Evolutionary conservation across 2,329 filamentous ascomycete genomes (phyloP), one percentile per base, ranked within the genome.

Genomic region (Arthrobotrys conoides): DNA sequence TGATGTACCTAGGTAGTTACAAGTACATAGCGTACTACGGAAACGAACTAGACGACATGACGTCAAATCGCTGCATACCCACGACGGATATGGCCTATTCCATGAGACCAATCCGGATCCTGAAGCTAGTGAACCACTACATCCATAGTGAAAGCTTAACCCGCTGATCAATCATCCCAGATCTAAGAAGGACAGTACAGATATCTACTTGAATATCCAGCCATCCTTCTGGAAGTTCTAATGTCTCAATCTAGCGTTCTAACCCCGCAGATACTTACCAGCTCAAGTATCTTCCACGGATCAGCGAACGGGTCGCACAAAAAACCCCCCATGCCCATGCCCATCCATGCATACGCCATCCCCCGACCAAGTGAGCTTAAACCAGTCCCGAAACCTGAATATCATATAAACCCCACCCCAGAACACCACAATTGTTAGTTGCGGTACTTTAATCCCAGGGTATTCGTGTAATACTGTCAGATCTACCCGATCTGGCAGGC

Each of bases 401-500:
- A 65, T 65, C 51, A 41, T 12, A 51, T 9, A n/a, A 46, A 8
- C n/a, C n/a, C 4, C 24, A 51, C 36, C 33, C 27, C 20, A 3
- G n/a, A 41, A 33, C 22, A 44, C 55, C 27, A 44, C 67, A 61
- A 49, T 63, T 53, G 55, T 53, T 59, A 71, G 30, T 18, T 71
- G 44, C 44, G 67, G 67, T 18, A 63, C 8, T 12, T 16, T 3
- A 16, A 27, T 12, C 27, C 27, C 22, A 64, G 46, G 46, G 20
- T 48, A 2, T 20, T 16, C 36, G 18, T 24, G 12, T 14, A 49
- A 33, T 49, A 49, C 36, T 38, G 2, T 61, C 70, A 20, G n/a
- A n/a, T n/a, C 24, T 41, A 8, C 70, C 53, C 8, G 0, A 67
- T 59, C 20, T 2, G 46, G 70, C 64, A 73, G 61, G 70, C 48